Evolutionary conservation across 2,329 filamentous ascomycete species (phyloP), one percentile per base, ranked within the genome.

Genomic region (Aureobasidium sp.): DNA sequence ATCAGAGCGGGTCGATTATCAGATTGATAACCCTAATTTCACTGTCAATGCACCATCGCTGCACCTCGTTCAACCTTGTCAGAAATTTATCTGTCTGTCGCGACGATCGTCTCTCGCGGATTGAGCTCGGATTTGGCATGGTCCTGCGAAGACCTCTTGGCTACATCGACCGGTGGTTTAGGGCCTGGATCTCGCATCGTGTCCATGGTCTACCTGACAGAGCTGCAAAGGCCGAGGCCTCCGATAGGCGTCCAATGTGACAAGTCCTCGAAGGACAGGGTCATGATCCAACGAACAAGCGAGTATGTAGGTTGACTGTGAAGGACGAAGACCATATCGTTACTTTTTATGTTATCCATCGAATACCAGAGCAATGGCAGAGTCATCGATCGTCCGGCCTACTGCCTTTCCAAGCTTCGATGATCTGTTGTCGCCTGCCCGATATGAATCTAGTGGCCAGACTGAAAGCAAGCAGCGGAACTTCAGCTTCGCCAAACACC

Each of bases 11-110:
- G 51, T 42, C 25, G 57, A 60, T 60, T 60, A 53, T 60, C 46
- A 60, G 57, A 60, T 60, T 42, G 57, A 60, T 60, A 60, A 60
- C 47, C 37, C 47, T 60, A 54, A 43, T n/a, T 11, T 1, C 47
- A 60, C 57, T 33, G 57, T 51, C 57, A 10, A 51, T 60, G 57
- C 45, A 15, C 45, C 45, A 37, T 21, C 11, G 23, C 43, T 46
- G 45, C 57, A 58, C 49, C 49, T 53, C 49, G 21, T 40, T 40
- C 49, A 43, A 42, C 40, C 17, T 31, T 43, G 53, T 46, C 53
- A 33, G 27, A 43, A 23, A 31, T 31, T 33, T 29, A 8, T 11
- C n/a, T 27, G 13, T 42, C n/a, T 4, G 25, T 43, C 21, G 25
- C 51, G 37, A 55, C n/a, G 35, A 55, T 42, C 51, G 9, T 29